Percentiles rank a stretch among this genome's conserved stretches.
Evolutionary conservation across 257 asterid species (phyloP).

Genomic region (Jacaranda copaia): DNA sequence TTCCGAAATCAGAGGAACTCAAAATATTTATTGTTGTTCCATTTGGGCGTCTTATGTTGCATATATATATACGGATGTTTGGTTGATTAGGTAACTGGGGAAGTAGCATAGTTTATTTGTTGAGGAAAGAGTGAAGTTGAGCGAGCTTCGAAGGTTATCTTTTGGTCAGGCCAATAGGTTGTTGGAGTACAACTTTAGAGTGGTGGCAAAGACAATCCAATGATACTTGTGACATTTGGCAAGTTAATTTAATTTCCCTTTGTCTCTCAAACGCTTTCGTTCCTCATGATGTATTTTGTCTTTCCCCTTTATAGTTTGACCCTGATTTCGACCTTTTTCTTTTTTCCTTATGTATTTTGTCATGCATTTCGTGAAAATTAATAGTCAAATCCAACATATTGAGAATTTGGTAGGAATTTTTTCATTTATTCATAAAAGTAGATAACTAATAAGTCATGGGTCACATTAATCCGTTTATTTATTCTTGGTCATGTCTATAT

Average conservation of each 20-base stretch:
- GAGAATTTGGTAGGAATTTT: not conserved
- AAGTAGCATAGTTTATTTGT: constrained; percentile 3
- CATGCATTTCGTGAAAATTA: not conserved
- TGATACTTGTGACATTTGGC: not conserved
- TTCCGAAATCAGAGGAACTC: not conserved
- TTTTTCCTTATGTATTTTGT: not conserved
- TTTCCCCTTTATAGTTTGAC: not conserved
- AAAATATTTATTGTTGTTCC: constrained; percentile 21
- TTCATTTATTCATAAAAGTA: no score
- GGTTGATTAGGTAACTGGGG: constrained; percentile 36
- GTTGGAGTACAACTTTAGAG: constrained; percentile 46
- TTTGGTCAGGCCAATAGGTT: constrained; percentile 34
- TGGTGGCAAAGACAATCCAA: constrained; percentile 42
- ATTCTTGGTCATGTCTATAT: no score
- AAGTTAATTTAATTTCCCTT: not conserved
- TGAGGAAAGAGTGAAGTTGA: constrained; percentile 10
- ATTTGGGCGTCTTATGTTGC: not conserved
- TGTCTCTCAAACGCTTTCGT: constrained; percentile 41
- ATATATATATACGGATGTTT: constrained; percentile 32
- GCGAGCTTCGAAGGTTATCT: constrained; percentile 29
- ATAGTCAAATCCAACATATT: not conserved
- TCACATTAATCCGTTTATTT: no score
- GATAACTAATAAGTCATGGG: no score
- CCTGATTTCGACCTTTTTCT: constrained; percentile 27
- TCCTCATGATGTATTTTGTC: constrained; percentile 42